Percentiles rank a stretch among this genome's conserved stretches.
phyloP scores from a whole-genome alignment of 1,284 basidiomycete species.

The Stygiomarasmius scandens region DNA sequence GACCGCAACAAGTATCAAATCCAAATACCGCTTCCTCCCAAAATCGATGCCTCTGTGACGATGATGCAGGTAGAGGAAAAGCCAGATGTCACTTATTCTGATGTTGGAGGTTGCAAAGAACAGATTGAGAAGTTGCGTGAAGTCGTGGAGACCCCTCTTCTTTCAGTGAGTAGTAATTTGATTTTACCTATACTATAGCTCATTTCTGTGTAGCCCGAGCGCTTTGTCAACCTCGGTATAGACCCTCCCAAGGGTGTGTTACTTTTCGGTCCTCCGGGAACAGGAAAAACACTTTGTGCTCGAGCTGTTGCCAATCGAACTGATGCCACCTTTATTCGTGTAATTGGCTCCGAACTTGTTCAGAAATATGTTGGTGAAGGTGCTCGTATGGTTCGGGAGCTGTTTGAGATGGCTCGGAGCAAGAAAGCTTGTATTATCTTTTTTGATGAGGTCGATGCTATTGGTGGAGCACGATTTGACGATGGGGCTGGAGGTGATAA shows the following conservation, averaged over 20 bases:
- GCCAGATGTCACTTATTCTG: constrained; percentile 97
- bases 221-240: constrained; percentile 97
- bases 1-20: constrained; percentile 98
- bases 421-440: constrained; percentile 99
- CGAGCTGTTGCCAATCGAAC: constrained; percentile 98
- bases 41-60: constrained; percentile 98
- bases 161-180: constrained; percentile 67
- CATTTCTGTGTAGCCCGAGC: constrained; percentile 77
- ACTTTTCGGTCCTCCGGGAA: constrained; percentile 95
- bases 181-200: constrained; percentile 3
- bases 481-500: constrained; percentile 99
- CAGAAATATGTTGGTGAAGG: constrained; percentile 99
- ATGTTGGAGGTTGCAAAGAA: constrained; percentile 98
- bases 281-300: constrained; percentile 98
- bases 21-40: constrained; percentile 99
- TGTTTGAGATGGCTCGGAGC: constrained; percentile 98
- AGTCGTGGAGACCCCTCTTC: constrained; percentile 96
- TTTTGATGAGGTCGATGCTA: constrained; percentile 98
- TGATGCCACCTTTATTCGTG: constrained; percentile 98
- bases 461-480: constrained; percentile 98
- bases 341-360: constrained; percentile 97
- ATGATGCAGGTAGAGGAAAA: constrained; percentile 99
- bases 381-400: constrained; percentile 96
- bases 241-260: constrained; percentile 99
- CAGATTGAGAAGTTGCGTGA: constrained; percentile 99